A percentile compares a stretch with the other conserved stretches of the same genome.
These are phyloP conservation scores for Neopestalotiopsis clavispora DNA, from an alignment of 2,329 filamentous ascomycete species.

Conservation along the genomic window DNA sequence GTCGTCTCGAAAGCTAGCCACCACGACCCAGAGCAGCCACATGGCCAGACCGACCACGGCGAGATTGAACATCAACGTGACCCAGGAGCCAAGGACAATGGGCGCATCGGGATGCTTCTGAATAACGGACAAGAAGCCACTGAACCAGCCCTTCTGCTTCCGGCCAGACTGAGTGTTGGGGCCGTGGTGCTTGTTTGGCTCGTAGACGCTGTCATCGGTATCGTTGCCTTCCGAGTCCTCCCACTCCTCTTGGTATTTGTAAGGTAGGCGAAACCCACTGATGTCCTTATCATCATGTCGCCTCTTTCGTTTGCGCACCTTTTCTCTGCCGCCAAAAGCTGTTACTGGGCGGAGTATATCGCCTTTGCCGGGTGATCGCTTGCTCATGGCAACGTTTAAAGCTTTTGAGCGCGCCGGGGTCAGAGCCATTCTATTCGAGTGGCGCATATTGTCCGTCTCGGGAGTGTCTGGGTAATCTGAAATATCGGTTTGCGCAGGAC, in stretches of 20 bases:
- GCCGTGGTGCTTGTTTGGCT: constrained; percentile 25
- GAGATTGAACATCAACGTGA: constrained; percentile 67
- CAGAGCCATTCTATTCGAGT: constrained; percentile 48
- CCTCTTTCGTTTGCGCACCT: constrained; percentile 60
- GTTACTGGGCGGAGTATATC: constrained; percentile 57
- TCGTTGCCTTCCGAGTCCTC: constrained; percentile 53
- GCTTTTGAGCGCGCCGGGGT: constrained; percentile 54
- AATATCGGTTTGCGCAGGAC: constrained; percentile 61
- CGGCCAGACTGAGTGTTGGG: constrained; percentile 26
- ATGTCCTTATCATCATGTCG: constrained; percentile 57
- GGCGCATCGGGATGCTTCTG: constrained; percentile 64
- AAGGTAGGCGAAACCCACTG: constrained; percentile 49
- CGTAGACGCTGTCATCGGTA: constrained; percentile 49
- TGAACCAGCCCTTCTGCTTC: constrained; percentile 44
- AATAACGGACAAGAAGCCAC: constrained; percentile 53
- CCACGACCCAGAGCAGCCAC: constrained; percentile 73
- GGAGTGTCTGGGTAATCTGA: constrained; percentile 60
- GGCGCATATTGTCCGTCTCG: constrained; percentile 41
- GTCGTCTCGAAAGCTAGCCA: constrained; percentile 74
- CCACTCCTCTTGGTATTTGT: constrained; percentile 45
- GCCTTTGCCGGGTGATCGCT: constrained; percentile 62
- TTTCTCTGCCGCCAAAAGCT: constrained; percentile 44
- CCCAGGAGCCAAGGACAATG: constrained; percentile 63
- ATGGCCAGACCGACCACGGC: constrained; percentile 59
- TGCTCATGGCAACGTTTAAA: constrained; percentile 30